Evolutionary conservation across 1,284 basidiomycete genomes (phyloP), one percentile per base, ranked within the genome.

Genomic region (Apiotrichum akiyoshidainum): DNA sequence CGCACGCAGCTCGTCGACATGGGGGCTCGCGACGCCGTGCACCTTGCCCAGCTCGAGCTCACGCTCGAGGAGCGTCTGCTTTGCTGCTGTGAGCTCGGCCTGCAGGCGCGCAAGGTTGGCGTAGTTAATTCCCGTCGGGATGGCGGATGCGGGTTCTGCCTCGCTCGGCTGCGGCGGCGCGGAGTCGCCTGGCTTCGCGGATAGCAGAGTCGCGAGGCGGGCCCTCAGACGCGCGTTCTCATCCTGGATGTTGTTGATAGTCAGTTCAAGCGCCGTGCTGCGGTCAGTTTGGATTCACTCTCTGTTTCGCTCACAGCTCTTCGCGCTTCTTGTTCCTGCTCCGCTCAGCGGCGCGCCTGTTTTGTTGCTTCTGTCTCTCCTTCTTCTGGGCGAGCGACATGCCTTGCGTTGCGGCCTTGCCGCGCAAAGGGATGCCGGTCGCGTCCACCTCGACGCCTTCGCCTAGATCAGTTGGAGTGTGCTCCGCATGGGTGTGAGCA

Each of bases 301-400:
- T 26, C 19, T 6, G 11, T 22, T 37, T 7, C 26, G 65, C 77
- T 65, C 54, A 77, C 77, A 72, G 63, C 44, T 72, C 74, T 26
- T 69, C 70, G 17, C 68, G 57, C 57, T 72, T 72, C 68, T 77
- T 77, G 13, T 65, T 65, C 26, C 77, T 57, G 53, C 72, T 74
- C 52, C 66, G 63, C 59, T 74, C 69, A 1, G 77, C 77, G 0
- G 77, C 77, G 19, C 68, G 64, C 16, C 72, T 62, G 60, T 78
- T 78, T 54, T 74, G 73, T 41, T 68, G 68, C 61, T 68, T 72
- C 57, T 72, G 69, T 22, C 68, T 63, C 37, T 66, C 67, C 63
- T 71, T 75, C 65, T 73, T 76, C 58, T 77, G 68, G 33, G 67
- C 63, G 1, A 51, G 54, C 0, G 63, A 63, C 56, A 68, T 5